These are phyloP conservation scores for Cryptosporidium andersoni DNA, from an alignment of 169 alveolate genomes.

Conservation along the genomic window DNA sequence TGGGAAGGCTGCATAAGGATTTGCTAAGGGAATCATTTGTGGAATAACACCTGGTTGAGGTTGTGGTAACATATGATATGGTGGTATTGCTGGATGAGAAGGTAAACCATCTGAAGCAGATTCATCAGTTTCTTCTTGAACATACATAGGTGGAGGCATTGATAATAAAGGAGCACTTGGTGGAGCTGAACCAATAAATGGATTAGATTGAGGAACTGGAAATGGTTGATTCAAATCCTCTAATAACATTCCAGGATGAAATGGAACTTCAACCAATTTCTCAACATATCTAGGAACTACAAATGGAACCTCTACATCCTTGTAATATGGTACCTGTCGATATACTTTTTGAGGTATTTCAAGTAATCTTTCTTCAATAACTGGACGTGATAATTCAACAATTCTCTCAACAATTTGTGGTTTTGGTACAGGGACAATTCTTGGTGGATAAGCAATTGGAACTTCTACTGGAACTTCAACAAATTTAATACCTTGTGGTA, in stretches of 20 bases:
- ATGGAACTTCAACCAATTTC: constrained; percentile 82
- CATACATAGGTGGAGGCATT: constrained; percentile 71
- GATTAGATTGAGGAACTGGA: constrained; percentile 67
- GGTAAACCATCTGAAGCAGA: constrained; percentile 64
- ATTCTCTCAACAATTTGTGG: constrained; percentile 82
- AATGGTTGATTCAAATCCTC: constrained; percentile 56
- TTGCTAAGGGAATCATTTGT: constrained; percentile 69
- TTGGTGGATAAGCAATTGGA: constrained; percentile 86
- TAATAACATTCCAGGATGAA: constrained; percentile 78
- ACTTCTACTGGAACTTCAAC: constrained; percentile 87
- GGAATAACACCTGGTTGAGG: constrained; percentile 69
- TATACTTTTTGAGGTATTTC: constrained; percentile 85
- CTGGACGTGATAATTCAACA: constrained; percentile 83
- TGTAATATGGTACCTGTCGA: constrained; percentile 82
- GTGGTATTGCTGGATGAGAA: constrained; percentile 71
- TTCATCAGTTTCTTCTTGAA: constrained; percentile 42
- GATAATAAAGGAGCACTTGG: constrained; percentile 64
- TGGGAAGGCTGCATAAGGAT: constrained; percentile 70
- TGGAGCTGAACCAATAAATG: constrained; percentile 62
- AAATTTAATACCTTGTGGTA: constrained; percentile 86
- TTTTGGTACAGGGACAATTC: constrained; percentile 82
- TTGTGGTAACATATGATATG: constrained; percentile 68
- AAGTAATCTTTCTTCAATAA: constrained; percentile 76
- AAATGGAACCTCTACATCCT: constrained; percentile 85
- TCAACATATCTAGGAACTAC: constrained; percentile 86